These are phyloP conservation scores for Cytospora paraplurivora DNA, from an alignment of 2,329 filamentous ascomycete species.

Conservation along the genomic window DNA sequence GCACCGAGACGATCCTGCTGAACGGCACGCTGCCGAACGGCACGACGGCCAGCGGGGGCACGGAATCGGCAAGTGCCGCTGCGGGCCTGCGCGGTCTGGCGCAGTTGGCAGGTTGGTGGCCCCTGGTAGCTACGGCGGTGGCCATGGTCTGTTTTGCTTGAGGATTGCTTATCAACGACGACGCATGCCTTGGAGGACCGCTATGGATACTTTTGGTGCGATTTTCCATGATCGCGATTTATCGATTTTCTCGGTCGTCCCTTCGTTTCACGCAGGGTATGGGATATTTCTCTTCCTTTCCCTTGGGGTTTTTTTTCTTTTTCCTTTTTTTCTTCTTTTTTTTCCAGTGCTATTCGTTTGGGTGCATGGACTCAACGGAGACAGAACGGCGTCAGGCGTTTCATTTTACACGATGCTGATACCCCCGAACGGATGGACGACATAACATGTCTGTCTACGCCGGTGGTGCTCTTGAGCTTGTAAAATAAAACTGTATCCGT, in stretches of 20 bases:
- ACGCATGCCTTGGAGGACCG: not conserved
- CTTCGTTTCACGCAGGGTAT: no score
- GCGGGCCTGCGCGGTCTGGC: constrained; percentile 38
- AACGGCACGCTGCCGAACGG: constrained; percentile 76
- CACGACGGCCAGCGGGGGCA: constrained; percentile 56
- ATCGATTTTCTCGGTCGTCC: not conserved
- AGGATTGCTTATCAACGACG: constrained; percentile 15
- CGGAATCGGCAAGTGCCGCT: constrained; percentile 43
- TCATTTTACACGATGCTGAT: not conserved
- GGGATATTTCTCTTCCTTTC: not conserved
- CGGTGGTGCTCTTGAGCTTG: not conserved
- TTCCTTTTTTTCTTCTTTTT: no score
- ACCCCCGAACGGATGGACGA: constrained; percentile 4
- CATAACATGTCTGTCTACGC: not conserved
- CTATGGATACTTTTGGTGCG: not conserved
- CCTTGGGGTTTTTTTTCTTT: not conserved
- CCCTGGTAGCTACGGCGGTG: constrained; percentile 47
- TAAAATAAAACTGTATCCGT: not conserved
- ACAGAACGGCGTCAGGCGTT: constrained; percentile 6
- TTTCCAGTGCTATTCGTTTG: no score
- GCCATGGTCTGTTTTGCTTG: constrained; percentile 49
- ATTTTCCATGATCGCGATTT: not conserved
- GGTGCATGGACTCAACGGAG: not conserved
- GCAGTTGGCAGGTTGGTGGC: constrained; percentile 53
- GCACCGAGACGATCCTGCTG: constrained; percentile 65